Evolutionary conservation across 2,329 filamentous ascomycete genomes (phyloP), one percentile per base, ranked within the genome.

Genomic region (Epichloe festucae): DNA sequence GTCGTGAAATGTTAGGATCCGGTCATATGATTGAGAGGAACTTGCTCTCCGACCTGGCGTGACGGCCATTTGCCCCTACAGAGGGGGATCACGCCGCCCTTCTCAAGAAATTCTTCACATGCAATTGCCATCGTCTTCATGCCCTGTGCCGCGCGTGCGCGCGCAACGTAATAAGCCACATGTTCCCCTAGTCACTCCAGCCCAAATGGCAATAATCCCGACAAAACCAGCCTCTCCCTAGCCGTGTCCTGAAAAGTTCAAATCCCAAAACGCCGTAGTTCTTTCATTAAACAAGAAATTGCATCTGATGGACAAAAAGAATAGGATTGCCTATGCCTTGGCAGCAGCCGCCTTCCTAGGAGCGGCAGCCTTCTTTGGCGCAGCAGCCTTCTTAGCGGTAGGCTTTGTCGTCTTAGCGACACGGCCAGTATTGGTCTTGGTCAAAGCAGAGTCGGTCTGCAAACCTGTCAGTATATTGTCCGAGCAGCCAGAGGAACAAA

Each of bases 401-500:
- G 69, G 66, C 61, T 72, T 70, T 61, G 70, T 52, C 23, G 76
- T 73, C 81, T 93, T 94, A 61, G 84, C 81, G 61, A 94, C 85
- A 59, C 89, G 85, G 47, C 89, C 88, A 50, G 87, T 84, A 80
- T 93, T 93, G 68, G 88, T 90, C 80, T 87, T 90, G 67, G 78
- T 79, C 49, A 89, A 71, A 47, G 84, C 76, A 62, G 82, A 81
- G 53, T 69, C 41, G 27, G 51, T n/a, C 51, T 52, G 38, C 36
- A 41, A 34, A 12, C 5, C 39, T 35, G 35, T 53, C 46, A 53
- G 48, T 27, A 39, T 4, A 41, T n/a, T 23, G 17, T 11, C 21
- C 14, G 5, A 15, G 11, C 35, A 17, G 34, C 15, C 19, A 15
- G 15, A n/a, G 38, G 17, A 17, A 41, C 8, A 14, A 43, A 27